These are phyloP conservation scores for Panaeolus cyanescens DNA, from an alignment of 768 basidiomycete genomes.

Conservation along the genomic window DNA sequence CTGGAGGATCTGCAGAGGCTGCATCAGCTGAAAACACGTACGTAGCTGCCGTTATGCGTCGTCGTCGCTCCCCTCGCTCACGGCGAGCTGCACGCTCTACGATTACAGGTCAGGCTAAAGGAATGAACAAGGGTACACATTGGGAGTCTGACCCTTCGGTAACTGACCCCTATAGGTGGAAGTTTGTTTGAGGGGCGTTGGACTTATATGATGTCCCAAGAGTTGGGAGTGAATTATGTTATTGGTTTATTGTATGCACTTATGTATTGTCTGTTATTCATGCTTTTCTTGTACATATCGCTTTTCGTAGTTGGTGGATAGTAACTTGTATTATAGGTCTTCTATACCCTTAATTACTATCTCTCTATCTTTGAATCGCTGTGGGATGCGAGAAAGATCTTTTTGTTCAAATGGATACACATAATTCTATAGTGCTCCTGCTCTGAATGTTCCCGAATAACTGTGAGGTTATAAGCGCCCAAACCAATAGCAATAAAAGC, in stretches of 20 bases:
- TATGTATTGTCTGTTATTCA: background rate
- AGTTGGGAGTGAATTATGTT: background rate
- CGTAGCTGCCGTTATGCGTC: conserved; percentile 2
- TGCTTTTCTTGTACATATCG: background rate
- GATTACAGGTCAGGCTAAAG: conserved; percentile 2
- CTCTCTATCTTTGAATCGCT: background rate
- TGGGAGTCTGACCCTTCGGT: conserved; percentile 22
- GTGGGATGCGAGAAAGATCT: background rate
- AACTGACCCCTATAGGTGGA: conserved; percentile 36
- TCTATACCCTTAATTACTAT: background rate
- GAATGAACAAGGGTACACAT: conserved; percentile 11
- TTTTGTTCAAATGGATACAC: too few relatives aligned
- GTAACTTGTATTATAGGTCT: background rate
- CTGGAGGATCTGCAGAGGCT: background rate
- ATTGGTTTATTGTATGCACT: background rate
- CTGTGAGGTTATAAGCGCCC: too few relatives aligned
- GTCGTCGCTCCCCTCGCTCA: conserved; percentile 18
- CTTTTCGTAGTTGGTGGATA: background rate
- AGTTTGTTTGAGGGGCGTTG: conserved; percentile 18
- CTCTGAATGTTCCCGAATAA: too few relatives aligned
- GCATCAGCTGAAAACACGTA: conserved; percentile 13
- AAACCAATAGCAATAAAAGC: background rate
- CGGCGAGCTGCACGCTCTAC: conserved; percentile 19
- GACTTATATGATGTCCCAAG: background rate
- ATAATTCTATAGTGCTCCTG: too few relatives aligned